These are phyloP conservation scores for Nakataea oryzae DNA, from an alignment of 2,329 filamentous ascomycete genomes.

Conservation along the genomic window DNA sequence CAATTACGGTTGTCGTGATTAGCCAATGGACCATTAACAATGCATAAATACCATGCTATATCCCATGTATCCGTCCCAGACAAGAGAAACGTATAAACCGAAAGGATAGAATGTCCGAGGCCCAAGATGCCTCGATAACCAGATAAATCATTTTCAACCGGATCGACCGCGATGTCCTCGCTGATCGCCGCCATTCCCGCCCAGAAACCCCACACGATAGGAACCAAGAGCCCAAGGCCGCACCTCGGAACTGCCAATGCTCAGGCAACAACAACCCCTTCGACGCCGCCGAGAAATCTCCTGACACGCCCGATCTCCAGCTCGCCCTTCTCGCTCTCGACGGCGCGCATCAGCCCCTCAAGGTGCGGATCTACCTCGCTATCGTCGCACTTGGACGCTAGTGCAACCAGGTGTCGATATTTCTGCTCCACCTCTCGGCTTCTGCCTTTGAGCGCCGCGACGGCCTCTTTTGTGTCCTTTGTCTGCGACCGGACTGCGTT, in stretches of 20 bases:
- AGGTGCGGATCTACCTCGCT: constrained; percentile 71
- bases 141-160: background rate
- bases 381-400: constrained; percentile 76
- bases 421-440: constrained; percentile 79
- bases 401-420: constrained; percentile 76
- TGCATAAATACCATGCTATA: background rate
- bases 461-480: constrained; percentile 53
- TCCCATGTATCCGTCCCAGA: background rate
- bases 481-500: constrained; percentile 63
- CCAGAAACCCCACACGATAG: background rate
- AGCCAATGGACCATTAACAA: background rate
- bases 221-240: background rate
- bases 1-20: background rate
- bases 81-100: background rate
- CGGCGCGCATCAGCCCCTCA: constrained; percentile 70
- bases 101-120: background rate
- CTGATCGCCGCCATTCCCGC: background rate
- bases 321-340: constrained; percentile 76
- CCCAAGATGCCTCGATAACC: background rate
- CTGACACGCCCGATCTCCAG: constrained; percentile 67
- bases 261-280: constrained; percentile 34
- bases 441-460: constrained; percentile 62
- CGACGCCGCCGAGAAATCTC: constrained; percentile 71
- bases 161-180: background rate
- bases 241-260: background rate